Evolutionary conservation across 1,139 yeast genomes (phyloP), one percentile per base, ranked within the genome.

Genomic region (Pichia sp.): DNA sequence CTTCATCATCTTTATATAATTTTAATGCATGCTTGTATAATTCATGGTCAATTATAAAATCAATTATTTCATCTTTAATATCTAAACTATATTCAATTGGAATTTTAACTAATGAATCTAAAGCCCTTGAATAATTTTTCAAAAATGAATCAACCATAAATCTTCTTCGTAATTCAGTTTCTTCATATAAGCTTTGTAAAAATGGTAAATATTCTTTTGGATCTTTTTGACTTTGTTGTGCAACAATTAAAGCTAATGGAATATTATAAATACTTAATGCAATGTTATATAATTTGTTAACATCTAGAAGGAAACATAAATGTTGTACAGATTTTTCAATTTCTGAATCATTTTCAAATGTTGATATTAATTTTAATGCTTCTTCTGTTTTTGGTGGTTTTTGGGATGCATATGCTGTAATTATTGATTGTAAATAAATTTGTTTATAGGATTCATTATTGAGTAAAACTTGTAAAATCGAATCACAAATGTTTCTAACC

Each of bases 151-250:
- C 98, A 57, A 94, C 86, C 61, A 81, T 69, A 61, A 87, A 90
- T 61, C 78, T 75, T 58, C 83, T 79, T 51, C 96, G 78, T 45
- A 80, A 67, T 26, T 79, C 81, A 0, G 77, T 71, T 64, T 84
- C 86, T 36, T 78, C 77, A 57, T 87, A 86, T 49, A 94, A 72
- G 48, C 80, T 76, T 61, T 89, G 96, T 57, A 94, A 73, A 66
- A 92, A 94, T 46, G 98, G 97, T 47, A 94, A 70, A 61, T 92
- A 94, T 65, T 94, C 99, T 62, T 90, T 88, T 31, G 99, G 99
- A 69, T 94, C 99, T 74, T 85, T 89, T 66, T 92, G 97, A 0
- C 97, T 89, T 62, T 89, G 92, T 65, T 94, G 97, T 0, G 98
- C 98, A 55, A 94, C 82, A 10, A 78, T 74, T 51, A 94, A 73